Evolutionary conservation across 495 filamentous ascomycete species (phyloP).

Genomic region (Hyaloscypha bicolor): DNA sequence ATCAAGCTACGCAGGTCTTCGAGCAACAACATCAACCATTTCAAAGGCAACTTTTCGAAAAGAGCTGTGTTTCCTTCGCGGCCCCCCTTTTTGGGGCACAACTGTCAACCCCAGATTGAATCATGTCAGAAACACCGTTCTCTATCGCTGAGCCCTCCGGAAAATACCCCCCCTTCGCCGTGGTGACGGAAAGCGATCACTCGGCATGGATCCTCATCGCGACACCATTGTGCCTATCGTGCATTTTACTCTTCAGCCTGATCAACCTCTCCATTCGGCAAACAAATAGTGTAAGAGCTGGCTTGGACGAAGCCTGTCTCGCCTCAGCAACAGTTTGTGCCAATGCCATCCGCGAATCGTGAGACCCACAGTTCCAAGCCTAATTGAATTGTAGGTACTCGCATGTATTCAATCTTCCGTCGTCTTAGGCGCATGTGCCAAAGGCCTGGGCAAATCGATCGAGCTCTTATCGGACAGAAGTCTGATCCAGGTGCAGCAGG

Average conservation of each 20-base stretch:
- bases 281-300: background rate
- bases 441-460: background rate
- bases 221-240: background rate
- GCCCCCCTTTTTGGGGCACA: background rate
- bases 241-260: background rate
- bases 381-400: background rate
- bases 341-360: background rate
- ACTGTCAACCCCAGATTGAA: background rate
- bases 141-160: background rate
- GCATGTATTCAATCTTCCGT: background rate
- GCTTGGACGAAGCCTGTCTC: background rate
- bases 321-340: background rate
- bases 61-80: too few species aligned
- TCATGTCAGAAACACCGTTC: background rate
- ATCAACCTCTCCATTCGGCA: background rate
- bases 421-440: background rate
- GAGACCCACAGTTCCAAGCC: background rate
- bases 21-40: too few species aligned
- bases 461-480: background rate
- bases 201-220: background rate
- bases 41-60: too few species aligned
- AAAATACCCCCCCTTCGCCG: background rate
- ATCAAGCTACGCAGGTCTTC: too few species aligned
- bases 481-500: background rate
- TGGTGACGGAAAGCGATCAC: constrained; percentile 2